A percentile compares a stretch with the other conserved stretches of the same genome.
phyloP scores from a whole-genome alignment of 208 protist genomes.

The Leishmania aethiopica region DNA sequence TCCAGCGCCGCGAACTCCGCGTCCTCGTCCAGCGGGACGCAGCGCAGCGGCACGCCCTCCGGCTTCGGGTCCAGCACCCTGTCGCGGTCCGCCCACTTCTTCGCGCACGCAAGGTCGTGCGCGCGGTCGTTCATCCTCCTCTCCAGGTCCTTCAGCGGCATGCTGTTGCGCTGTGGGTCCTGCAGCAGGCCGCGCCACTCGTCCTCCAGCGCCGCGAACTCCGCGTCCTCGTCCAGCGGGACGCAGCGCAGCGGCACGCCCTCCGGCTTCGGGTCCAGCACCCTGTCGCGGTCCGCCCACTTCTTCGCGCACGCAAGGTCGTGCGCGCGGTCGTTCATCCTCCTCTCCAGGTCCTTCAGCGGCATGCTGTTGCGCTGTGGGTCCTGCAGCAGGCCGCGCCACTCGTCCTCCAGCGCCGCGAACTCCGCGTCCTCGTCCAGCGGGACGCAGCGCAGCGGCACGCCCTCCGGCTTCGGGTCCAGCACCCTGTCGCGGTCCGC shows the following conservation, averaged over 20 bases:
- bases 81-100: conserved; percentile 41
- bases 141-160: conserved; percentile 35
- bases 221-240: conserved; percentile 37
- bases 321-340: conserved; percentile 42
- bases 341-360: conserved; percentile 35
- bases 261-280: conserved; percentile 45
- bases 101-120: conserved; percentile 44
- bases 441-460: conserved; percentile 36
- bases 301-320: conserved; percentile 47
- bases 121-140: conserved; percentile 24
- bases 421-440: conserved; percentile 50
- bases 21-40: conserved; percentile 44
- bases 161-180: conserved; percentile 25
- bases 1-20: conserved; percentile 33
- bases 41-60: conserved; percentile 47
- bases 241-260: conserved; percentile 47
- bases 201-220: conserved; percentile 35
- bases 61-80: conserved; percentile 37
- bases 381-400: conserved; percentile 11
- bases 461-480: conserved; percentile 47
- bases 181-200: conserved; percentile 15
- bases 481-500: conserved; percentile 47
- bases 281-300: conserved; percentile 33
- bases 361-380: not conserved
- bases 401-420: conserved; percentile 29